These are phyloP conservation scores for Murraya paniculata DNA, from an alignment of 345 rosid genomes.

Conservation along the genomic window DNA sequence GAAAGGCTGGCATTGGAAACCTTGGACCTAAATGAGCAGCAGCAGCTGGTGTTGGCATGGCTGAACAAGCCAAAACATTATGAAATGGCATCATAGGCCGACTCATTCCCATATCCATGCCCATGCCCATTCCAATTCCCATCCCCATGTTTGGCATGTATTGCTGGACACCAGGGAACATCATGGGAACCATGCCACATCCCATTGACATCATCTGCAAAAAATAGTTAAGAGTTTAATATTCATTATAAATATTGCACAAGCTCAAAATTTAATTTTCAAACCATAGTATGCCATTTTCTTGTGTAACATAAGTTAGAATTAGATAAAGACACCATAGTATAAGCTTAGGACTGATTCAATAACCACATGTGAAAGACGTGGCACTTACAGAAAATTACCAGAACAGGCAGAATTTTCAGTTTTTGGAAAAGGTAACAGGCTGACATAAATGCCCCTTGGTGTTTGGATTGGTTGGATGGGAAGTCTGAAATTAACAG, in stretches of 20 bases:
- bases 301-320: neutral
- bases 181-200: constrained; percentile 74
- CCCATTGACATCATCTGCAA: constrained; percentile 90
- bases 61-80: constrained; percentile 53
- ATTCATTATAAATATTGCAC: constrained; percentile 15
- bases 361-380: neutral
- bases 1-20: constrained; percentile 61
- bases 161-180: constrained; percentile 66
- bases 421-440: too few species aligned
- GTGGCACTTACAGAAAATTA: neutral
- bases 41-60: constrained; percentile 49
- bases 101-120: constrained; percentile 56
- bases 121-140: constrained; percentile 56
- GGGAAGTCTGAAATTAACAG: neutral
- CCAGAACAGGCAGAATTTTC: neutral
- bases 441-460: neutral
- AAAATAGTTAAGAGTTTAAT: constrained; percentile 17
- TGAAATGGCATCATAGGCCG: constrained; percentile 76
- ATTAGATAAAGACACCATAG: neutral
- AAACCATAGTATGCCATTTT: neutral
- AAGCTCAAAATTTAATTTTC: neutral
- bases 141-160: constrained; percentile 63
- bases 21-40: constrained; percentile 56
- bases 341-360: neutral
- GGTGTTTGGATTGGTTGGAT: neutral